A percentile compares a stretch with the other conserved stretches of the same genome.
phyloP scores from a whole-genome alignment of 768 basidiomycete genomes.

The Amyloporia xantha region DNA sequence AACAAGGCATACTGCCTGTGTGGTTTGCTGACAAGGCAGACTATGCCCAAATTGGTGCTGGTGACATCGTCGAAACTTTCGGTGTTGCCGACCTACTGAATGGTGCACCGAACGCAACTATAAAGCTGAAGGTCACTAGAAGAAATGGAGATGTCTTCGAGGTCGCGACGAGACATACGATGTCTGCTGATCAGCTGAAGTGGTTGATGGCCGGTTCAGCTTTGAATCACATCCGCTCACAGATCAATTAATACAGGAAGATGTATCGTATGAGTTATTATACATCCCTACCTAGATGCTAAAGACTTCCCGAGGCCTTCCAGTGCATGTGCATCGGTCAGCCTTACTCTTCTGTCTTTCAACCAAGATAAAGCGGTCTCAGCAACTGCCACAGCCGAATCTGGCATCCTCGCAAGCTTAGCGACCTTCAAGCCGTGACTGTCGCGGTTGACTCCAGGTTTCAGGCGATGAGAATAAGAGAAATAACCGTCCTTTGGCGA shows the following conservation, averaged over 20 bases:
- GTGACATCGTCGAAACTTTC: conserved; percentile 75
- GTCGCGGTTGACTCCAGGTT: conserved; percentile 80
- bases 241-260: conserved; percentile 28
- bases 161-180: conserved; percentile 77
- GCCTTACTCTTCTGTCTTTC: conserved; percentile 10
- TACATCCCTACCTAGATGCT: too few relatives aligned
- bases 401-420: conserved; percentile 77
- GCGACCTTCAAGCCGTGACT: conserved; percentile 92
- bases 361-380: conserved; percentile 42
- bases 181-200: conserved; percentile 84
- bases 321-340: conserved; percentile 4
- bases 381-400: conserved; percentile 53
- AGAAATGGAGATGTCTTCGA: conserved; percentile 54
- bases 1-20: conserved; percentile 96
- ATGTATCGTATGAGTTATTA: conserved; percentile 2
- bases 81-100: conserved; percentile 68
- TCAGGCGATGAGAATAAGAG: conserved; percentile 75
- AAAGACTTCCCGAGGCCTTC: conserved; percentile 14
- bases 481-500: conserved; percentile 61
- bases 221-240: conserved; percentile 79
- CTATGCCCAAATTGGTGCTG: conserved; percentile 76
- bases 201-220: conserved; percentile 90
- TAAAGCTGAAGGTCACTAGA: conserved; percentile 59
- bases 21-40: conserved; percentile 87
- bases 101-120: conserved; percentile 34